Base-by-base conservation (phyloP, 306 rosid species). In the Begonia loranthoides region DNA sequence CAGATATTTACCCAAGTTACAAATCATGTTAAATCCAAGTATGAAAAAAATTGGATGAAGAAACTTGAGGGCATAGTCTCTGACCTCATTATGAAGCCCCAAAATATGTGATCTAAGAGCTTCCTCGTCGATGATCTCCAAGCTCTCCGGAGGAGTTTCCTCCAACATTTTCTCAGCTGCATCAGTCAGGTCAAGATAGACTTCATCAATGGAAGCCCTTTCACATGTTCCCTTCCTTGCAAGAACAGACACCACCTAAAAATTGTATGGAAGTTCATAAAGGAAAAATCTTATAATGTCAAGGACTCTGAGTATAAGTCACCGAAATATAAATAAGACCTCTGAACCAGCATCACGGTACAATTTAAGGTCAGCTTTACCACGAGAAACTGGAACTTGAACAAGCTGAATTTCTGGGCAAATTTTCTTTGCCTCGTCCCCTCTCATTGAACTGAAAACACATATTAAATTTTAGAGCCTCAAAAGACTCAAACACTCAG, bases 121-220 rank as follows among this genome's bases (percentile, higher is more conserved):
- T 73, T 90, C 95, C 38, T 68, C 92, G 14, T 70, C 63, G 60
- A 78, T 60, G 52, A 43, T 54, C 58, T 74, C 79, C 78, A 76
- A 57, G 49, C 48, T 66, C 55, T 79, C 94, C 0, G 82, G 85
- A 69, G 97, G 78, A 67, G 75, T 54, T 65, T 82, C 87, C 59
- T 60, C 56, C 40, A 90, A 66, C 94, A 85, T 82, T 21, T 78
- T 59, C 72, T 78, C 77, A 3, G 97, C 94, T 55, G 94, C 95
- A 52, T 75, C 81, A 2, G 95, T 82, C 50, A 90, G 90, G 67
- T 85, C 97, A 51, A 90, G 90, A 70, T 90, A 90, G 4, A 85
- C 97, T 75, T 90, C 97, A 56, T 90, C 97, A 57, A 90, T 90
- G 0, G 95, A 90, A 62, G 97, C 97, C 69, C 97, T 79, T 81